These are phyloP conservation scores for Candida sojae DNA, from an alignment of 1,139 yeast genomes.

Conservation along the genomic window DNA sequence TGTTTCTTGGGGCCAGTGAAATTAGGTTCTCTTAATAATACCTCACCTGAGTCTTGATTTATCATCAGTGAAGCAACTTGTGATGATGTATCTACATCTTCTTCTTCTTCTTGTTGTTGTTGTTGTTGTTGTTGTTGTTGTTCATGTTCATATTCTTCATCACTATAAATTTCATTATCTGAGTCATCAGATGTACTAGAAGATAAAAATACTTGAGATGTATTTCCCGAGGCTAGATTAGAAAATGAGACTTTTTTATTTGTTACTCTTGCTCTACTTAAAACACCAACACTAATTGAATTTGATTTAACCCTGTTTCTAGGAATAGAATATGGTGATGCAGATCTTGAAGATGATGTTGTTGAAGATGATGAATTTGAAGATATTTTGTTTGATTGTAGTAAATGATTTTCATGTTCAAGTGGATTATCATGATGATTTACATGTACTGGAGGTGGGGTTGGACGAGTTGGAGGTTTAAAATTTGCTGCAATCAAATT, in stretches of 20 bases:
- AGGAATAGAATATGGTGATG: conserved; percentile 2
- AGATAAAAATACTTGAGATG: conserved; percentile 13
- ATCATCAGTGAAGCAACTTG: neutral
- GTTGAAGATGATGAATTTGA: conserved; percentile 1
- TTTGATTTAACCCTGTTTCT: conserved; percentile 12
- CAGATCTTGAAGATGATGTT: conserved; percentile 1
- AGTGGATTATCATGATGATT: neutral
- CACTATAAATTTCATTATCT: conserved; percentile 9
- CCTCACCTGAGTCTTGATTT: conserved; percentile 6
- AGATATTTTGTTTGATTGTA: neutral
- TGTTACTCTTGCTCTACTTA: conserved; percentile 9
- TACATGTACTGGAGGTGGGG: neutral
- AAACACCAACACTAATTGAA: conserved; percentile 16
- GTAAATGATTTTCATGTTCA: conserved; percentile 1
- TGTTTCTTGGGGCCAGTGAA: conserved; percentile 4
- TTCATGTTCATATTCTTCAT: neutral
- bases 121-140: no score
- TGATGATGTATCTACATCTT: conserved; percentile 1
- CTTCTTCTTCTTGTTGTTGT: neutral
- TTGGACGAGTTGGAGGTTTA: conserved; percentile 5
- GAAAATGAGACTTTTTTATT: conserved; percentile 16
- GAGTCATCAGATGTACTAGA: conserved; percentile 8
- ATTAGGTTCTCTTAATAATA: conserved; percentile 11
- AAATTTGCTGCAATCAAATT: conserved; percentile 15
- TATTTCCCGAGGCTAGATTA: conserved; percentile 14